Evolutionary conservation across 306 rosid genomes (phyloP).

Genomic region (Delonix regia): DNA sequence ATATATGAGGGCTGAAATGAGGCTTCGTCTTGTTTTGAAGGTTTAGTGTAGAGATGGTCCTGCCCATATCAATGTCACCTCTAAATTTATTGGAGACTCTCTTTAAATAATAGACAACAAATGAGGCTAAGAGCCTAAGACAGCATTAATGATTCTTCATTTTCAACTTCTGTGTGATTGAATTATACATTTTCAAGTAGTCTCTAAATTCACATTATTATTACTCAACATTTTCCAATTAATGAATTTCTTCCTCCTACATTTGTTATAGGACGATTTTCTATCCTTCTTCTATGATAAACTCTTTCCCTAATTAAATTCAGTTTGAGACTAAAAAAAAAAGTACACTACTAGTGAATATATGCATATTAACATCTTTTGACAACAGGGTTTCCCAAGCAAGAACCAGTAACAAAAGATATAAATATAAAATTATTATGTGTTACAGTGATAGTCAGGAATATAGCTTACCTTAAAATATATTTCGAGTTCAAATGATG

Average conservation of each 20-base stretch:
- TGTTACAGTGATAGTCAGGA: constrained; percentile 11
- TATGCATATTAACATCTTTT: neutral
- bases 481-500: constrained; percentile 96
- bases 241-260: neutral
- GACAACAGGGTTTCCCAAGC: neutral
- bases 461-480: constrained; percentile 71
- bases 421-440: neutral
- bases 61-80: too few species aligned
- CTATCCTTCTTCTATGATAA: neutral
- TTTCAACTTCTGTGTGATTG: too few species aligned
- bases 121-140: too few species aligned
- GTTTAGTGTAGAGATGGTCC: too few species aligned
- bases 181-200: too few species aligned
- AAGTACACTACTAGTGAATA: neutral
- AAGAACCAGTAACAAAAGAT: neutral
- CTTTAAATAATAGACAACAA: too few species aligned
- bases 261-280: neutral
- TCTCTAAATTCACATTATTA: too few species aligned
- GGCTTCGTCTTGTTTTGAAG: too few species aligned
- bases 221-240: too few species aligned
- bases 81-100: too few species aligned
- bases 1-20: too few species aligned
- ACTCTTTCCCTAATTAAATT: neutral
- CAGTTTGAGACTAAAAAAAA: neutral
- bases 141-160: too few species aligned